phyloP scores from a whole-genome alignment of 371 early-diverging fungal genomes.

The Zancudomyces culisetae region DNA sequence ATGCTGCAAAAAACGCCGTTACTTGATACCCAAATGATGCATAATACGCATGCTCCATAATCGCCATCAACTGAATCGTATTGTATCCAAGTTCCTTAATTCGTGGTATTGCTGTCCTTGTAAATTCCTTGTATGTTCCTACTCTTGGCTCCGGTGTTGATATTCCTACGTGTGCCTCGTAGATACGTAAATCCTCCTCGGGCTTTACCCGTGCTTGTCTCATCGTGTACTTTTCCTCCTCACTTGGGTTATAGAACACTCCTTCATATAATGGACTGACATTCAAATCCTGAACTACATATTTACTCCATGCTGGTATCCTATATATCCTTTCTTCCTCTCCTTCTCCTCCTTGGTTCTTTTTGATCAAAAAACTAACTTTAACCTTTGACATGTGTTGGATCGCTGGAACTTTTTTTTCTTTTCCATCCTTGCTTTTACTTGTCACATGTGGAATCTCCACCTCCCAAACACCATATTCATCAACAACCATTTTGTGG shows the following conservation, averaged over 20 bases:
- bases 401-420: conserved; percentile 40
- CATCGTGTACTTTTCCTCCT: conserved; percentile 52
- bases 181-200: conserved; percentile 41
- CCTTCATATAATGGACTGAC: conserved; percentile 69
- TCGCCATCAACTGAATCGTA: conserved; percentile 87
- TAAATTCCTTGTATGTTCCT: conserved; percentile 73
- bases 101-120: conserved; percentile 64
- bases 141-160: conserved; percentile 63
- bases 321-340: conserved; percentile 75
- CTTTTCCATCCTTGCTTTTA: conserved; percentile 31
- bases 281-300: conserved; percentile 67
- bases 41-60: conserved; percentile 98
- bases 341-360: too few relatives aligned
- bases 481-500: conserved; percentile 55
- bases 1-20: conserved; percentile 81
- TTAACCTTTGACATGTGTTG: conserved; percentile 77
- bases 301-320: conserved; percentile 71
- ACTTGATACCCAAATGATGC: conserved; percentile 95
- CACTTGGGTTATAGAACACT: conserved; percentile 80
- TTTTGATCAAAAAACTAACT: conserved; percentile 27
- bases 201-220: conserved; percentile 11
- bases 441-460: conserved; percentile 27
- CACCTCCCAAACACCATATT: conserved; percentile 64
- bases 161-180: conserved; percentile 94
- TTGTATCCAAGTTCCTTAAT: conserved; percentile 83